Base-by-base conservation (phyloP, 2,329 filamentous ascomycete species). In the Tolypocladium ophioglossoides region DNA sequence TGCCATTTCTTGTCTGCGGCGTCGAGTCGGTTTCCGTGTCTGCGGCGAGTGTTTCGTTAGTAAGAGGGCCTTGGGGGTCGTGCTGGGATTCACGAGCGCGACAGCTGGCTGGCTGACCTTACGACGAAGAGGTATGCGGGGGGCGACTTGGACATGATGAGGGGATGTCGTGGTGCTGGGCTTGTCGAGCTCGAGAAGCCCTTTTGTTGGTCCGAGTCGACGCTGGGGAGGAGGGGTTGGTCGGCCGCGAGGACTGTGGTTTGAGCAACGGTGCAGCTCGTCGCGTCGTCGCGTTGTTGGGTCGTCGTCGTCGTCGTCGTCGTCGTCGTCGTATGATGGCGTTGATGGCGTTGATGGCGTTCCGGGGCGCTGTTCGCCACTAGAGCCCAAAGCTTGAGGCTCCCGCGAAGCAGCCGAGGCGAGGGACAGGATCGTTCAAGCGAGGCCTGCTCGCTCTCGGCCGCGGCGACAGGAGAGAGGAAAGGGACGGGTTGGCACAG, bases 1-100 rank as follows among this genome's bases (percentile, higher is more conserved):
- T 96, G 90, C 94, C 94, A 99, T 69, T 89, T 84, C 68, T 91
- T 91, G 77, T 99, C 91, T 58, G 91, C 91, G 54, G 90, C 90
- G 70, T 99, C 94, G 55, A 99, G 85, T 61, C 94, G 87, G 63
- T 91, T 89, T 65, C 94, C 94, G 71, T 99, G 94, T 72, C 94
- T 85, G 56, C 41, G 37, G 46, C 14, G 22, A n/a, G 54, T 8
- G 10, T 9, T 14, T 34, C 50, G 32, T 39, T 16, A 40, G 27
- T 30, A 50, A 20, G 11, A 16, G 44, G 9, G 32, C 6, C 9
- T 34, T 4, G 32, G 32, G n/a, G 10, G 6, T 34, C 32, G 12
- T 6, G 5, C 18, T 7, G 27, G 11, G 3, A 4, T 12, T 32
- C 24, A 41, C 32, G 35, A 12, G 22, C 12, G 20, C 5, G 34